phyloP scores from a whole-genome alignment of 768 basidiomycete genomes.

The Antrodiella citrinella region DNA sequence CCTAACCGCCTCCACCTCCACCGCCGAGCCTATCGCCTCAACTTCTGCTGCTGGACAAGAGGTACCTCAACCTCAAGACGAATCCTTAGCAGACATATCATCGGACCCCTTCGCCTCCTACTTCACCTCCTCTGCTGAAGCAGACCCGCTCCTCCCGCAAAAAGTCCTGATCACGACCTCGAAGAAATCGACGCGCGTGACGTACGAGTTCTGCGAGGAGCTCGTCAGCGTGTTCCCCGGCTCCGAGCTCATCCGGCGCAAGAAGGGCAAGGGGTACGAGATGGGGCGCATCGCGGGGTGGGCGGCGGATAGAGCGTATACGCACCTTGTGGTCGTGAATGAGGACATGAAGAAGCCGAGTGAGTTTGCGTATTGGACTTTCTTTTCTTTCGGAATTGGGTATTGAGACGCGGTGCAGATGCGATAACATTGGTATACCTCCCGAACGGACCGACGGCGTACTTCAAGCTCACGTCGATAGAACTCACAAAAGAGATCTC shows the following conservation, averaged over 20 bases:
- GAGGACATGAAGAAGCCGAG: constrained; percentile 94
- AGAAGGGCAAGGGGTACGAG: constrained; percentile 87
- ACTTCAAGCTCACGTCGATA: constrained; percentile 89
- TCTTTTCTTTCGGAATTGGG: constrained; percentile 4
- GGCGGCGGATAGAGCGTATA: constrained; percentile 85
- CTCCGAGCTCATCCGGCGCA: constrained; percentile 79
- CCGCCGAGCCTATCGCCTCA: constrained; percentile 19
- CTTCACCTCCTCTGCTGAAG: constrained; percentile 44
- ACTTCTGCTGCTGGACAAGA: constrained; percentile 20
- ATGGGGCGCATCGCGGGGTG: constrained; percentile 87
- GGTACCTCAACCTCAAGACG: constrained; percentile 34
- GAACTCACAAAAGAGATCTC: constrained; percentile 81
- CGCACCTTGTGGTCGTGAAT: constrained; percentile 86
- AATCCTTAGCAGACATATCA: constrained; percentile 59
- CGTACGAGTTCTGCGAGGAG: constrained; percentile 92
- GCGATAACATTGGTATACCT: constrained; percentile 89
- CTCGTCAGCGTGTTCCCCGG: constrained; percentile 85
- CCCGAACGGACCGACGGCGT: constrained; percentile 88
- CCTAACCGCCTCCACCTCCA: constrained; percentile 35
- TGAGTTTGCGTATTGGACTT: constrained; percentile 29
- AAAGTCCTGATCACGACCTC: constrained; percentile 91
- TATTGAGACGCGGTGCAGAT: constrained; percentile 40
- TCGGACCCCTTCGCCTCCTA: constrained; percentile 75
- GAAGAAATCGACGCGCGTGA: constrained; percentile 76
- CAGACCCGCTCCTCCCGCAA: constrained; percentile 66